These are phyloP conservation scores for Serendipita sp. DNA, from an alignment of 768 basidiomycete genomes.

Conservation along the genomic window DNA sequence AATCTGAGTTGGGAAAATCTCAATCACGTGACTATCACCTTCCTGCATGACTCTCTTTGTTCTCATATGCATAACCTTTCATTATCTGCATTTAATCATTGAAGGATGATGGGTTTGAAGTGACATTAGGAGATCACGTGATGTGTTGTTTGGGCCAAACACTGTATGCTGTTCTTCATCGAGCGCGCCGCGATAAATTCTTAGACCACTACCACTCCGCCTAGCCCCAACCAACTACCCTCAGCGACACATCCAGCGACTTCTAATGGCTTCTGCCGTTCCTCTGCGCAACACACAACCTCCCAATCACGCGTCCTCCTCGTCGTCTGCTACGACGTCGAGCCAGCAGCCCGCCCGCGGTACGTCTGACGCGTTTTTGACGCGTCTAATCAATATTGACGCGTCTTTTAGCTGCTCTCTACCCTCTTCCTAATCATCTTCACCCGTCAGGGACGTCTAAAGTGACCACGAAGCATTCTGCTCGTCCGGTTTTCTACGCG, in stretches of 20 bases:
- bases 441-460: background rate
- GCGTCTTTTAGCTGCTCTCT: slow-evolving; percentile 2
- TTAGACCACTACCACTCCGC: background rate
- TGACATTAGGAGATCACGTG: background rate
- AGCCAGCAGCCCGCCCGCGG: background rate
- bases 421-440: background rate
- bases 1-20: too few relatives aligned
- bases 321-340: background rate
- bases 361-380: slow-evolving; percentile 4
- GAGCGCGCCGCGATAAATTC: background rate
- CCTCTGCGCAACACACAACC: background rate
- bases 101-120: background rate
- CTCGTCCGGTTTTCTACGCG: background rate
- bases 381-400: background rate
- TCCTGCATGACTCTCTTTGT: too few relatives aligned
- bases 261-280: background rate
- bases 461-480: background rate
- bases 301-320: background rate
- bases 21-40: too few relatives aligned
- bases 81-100: too few relatives aligned
- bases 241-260: slow-evolving; percentile 2
- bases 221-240: background rate
- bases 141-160: background rate
- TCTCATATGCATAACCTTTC: too few relatives aligned
- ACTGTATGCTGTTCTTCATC: too few relatives aligned